These are phyloP conservation scores for Euphrasia arctica DNA, from an alignment of 305 asterid species.

Conservation along the genomic window DNA sequence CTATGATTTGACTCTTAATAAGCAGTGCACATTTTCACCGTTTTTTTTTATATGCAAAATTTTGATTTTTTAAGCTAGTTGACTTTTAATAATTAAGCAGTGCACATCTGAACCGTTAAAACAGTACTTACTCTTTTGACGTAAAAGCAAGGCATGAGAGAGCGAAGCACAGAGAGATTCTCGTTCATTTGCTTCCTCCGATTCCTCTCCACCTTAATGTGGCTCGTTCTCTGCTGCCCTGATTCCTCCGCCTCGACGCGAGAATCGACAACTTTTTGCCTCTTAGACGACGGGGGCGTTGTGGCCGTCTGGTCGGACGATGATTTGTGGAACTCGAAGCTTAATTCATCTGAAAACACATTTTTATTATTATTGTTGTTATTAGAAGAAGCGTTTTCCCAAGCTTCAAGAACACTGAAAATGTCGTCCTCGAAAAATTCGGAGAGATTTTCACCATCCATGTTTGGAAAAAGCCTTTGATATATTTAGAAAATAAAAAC, in stretches of 20 bases:
- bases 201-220: slow-evolving; percentile 80
- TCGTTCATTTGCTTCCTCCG: slow-evolving; percentile 90
- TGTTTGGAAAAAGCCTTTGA: slow-evolving; percentile 9
- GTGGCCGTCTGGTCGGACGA: too few relatives aligned
- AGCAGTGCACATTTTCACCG: too few relatives aligned
- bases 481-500: slow-evolving; percentile 1
- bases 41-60: too few relatives aligned
- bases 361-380: background rate
- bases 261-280: slow-evolving; percentile 42
- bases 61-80: too few relatives aligned
- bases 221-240: slow-evolving; percentile 46
- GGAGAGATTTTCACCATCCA: slow-evolving; percentile 50
- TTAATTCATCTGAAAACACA: background rate
- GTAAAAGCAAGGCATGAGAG: slow-evolving; percentile 86
- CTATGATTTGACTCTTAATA: too few relatives aligned
- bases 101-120: too few relatives aligned
- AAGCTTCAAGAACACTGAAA: slow-evolving; percentile 44
- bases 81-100: too few relatives aligned
- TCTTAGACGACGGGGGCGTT: slow-evolving; percentile 45
- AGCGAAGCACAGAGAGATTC: slow-evolving; percentile 68
- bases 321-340: slow-evolving; percentile 36
- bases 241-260: slow-evolving; percentile 25
- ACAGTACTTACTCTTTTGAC: slow-evolving; percentile 73
- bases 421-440: slow-evolving; percentile 58
- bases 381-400: slow-evolving; percentile 23